Evolutionary conservation across 2,329 filamentous ascomycete species (phyloP).

Genomic region (Aspergillus quadrilineatus): DNA sequence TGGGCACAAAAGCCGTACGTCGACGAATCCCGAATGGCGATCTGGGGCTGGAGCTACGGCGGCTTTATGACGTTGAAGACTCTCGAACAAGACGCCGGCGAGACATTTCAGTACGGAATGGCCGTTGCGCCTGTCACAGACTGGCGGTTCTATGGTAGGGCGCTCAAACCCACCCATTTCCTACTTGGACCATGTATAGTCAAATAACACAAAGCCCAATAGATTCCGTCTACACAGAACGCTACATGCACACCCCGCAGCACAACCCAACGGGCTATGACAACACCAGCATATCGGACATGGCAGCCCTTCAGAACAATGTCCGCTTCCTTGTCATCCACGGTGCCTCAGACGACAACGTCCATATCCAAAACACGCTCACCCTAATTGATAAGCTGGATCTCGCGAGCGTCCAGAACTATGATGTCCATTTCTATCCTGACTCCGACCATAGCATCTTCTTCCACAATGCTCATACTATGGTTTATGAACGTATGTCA

Average conservation of each 20-base stretch:
- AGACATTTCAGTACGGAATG: constrained; percentile 95
- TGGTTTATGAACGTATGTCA: constrained; percentile 86
- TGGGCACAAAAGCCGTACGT: constrained; percentile 82
- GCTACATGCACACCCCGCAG: constrained; percentile 95
- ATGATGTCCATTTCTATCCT: constrained; percentile 94
- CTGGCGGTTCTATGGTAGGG: constrained; percentile 80
- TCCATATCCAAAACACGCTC: constrained; percentile 93
- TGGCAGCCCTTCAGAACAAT: constrained; percentile 68
- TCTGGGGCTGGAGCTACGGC: constrained; percentile 98
- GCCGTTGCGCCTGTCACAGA: constrained; percentile 98
- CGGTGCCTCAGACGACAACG: constrained; percentile 94
- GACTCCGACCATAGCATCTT: constrained; percentile 94
- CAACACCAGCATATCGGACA: constrained; percentile 71
- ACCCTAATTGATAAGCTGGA: constrained; percentile 84
- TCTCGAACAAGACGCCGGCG: constrained; percentile 82
- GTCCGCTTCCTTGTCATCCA: constrained; percentile 95
- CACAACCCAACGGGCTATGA: constrained; percentile 77
- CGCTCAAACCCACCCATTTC: neutral
- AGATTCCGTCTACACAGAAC: constrained; percentile 45
- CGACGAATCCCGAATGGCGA: constrained; percentile 76
- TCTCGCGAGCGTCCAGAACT: constrained; percentile 78
- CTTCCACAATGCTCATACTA: constrained; percentile 87
- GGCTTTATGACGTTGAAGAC: constrained; percentile 95
- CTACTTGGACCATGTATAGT: neutral
- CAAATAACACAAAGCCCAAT: constrained; percentile 4